Percentiles rank a stretch among this genome's conserved stretches.
phyloP scores from a whole-genome alignment of 2,329 filamentous ascomycete genomes.

The Lachnellula occidentalis region DNA sequence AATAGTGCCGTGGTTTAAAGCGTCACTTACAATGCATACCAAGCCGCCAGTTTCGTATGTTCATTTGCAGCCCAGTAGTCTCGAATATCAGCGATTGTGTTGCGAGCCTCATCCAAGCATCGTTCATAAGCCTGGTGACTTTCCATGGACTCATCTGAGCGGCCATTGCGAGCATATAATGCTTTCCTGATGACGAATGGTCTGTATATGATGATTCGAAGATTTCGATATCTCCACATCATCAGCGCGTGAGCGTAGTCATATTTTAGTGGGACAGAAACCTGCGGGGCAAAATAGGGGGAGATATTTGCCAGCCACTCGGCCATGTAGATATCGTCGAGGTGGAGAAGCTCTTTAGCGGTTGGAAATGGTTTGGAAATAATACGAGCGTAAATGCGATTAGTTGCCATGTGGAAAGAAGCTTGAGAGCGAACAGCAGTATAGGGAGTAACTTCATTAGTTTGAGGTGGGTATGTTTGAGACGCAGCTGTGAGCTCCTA shows the following conservation, averaged over 20 bases:
- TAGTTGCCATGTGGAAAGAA: slow-evolving; percentile 39
- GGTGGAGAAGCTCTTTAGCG: slow-evolving; percentile 35
- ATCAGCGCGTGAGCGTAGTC: slow-evolving; percentile 7
- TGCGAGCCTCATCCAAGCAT: slow-evolving; percentile 9
- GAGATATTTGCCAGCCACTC: slow-evolving; percentile 9
- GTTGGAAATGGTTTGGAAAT: slow-evolving; percentile 38
- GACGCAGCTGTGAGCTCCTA: slow-evolving; percentile 29
- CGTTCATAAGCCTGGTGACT: slow-evolving; percentile 4
- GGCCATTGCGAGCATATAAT: slow-evolving; percentile 2
- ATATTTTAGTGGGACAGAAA: slow-evolving; percentile 4
- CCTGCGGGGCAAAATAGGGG: slow-evolving; percentile 4
- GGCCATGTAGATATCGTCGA: slow-evolving; percentile 23
- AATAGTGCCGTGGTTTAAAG: neutral
- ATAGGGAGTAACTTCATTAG: slow-evolving; percentile 37
- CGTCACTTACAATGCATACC: slow-evolving; percentile 16
- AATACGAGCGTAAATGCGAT: slow-evolving; percentile 38
- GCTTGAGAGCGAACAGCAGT: slow-evolving; percentile 38
- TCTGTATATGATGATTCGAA: slow-evolving; percentile 16
- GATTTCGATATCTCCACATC: slow-evolving; percentile 15
- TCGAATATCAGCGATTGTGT: slow-evolving; percentile 7
- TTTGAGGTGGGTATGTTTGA: slow-evolving; percentile 33
- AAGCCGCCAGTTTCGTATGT: slow-evolving; percentile 9
- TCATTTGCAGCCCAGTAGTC: slow-evolving; percentile 7
- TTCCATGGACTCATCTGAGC: neutral
- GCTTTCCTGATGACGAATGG: slow-evolving; percentile 13